These are phyloP conservation scores for Botrytis sinoallii DNA, from an alignment of 2,329 filamentous ascomycete genomes.

Conservation along the genomic window DNA sequence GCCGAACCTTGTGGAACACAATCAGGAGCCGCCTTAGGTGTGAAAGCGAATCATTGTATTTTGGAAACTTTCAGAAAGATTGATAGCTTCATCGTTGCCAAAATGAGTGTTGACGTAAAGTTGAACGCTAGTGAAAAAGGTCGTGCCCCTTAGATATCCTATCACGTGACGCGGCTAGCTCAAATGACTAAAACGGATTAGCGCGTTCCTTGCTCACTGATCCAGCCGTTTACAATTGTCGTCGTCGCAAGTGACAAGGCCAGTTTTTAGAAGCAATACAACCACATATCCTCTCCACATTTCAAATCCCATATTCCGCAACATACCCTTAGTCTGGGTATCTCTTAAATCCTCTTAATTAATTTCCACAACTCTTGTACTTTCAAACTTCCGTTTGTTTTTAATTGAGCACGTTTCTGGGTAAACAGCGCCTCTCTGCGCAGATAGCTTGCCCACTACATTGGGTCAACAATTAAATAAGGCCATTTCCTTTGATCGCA, in stretches of 20 bases:
- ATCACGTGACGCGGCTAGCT: conserved; percentile 6
- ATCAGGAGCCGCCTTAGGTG: not conserved
- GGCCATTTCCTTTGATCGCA: conserved; percentile 31
- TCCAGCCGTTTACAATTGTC: conserved; percentile 13
- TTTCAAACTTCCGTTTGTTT: conserved; percentile 23
- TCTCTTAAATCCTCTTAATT: conserved; percentile 28
- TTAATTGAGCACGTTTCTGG: conserved; percentile 32
- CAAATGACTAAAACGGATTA: not conserved
- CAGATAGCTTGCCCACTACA: conserved; percentile 16
- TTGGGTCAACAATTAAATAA: conserved; percentile 20
- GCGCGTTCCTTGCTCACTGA: conserved; percentile 1
- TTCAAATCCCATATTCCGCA: conserved; percentile 6
- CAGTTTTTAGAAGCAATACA: conserved; percentile 12
- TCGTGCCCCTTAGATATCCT: not conserved
- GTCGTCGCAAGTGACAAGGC: conserved; percentile 13
- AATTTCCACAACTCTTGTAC: conserved; percentile 22
- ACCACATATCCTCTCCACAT: conserved; percentile 15
- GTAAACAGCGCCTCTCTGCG: conserved; percentile 18
- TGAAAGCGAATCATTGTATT: not conserved
- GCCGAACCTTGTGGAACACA: not conserved
- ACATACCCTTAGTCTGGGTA: conserved; percentile 23
- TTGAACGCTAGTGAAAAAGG: not conserved
- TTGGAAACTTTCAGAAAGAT: not conserved
- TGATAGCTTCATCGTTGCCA: not conserved
- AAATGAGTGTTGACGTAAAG: not conserved